Conservation (phyloP, 352 stramenopile genomes). For the Phytophthora lateralis region DNA sequence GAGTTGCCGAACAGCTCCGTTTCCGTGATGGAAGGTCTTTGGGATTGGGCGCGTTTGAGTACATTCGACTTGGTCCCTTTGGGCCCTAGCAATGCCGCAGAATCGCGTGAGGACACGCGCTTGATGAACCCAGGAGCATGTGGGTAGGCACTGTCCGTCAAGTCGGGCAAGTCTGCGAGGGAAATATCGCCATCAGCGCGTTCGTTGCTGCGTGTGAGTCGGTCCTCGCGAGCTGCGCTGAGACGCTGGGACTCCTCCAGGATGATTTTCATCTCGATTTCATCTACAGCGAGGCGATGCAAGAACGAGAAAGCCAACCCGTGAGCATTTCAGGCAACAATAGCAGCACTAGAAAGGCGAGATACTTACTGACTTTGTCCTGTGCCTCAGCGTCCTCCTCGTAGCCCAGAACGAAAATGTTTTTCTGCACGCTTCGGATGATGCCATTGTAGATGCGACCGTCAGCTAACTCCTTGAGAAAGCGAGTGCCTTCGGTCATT, state of each 20-base stretch:
- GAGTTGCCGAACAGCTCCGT: slow-evolving; percentile 13
- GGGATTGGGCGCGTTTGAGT: slow-evolving; percentile 48
- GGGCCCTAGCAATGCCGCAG: slow-evolving; percentile 6
- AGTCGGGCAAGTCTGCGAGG: slow-evolving; percentile 57
- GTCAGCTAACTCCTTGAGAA: slow-evolving; percentile 76
- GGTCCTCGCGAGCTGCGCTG: slow-evolving; percentile 40
- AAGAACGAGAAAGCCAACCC: background rate
- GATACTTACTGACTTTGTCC: slow-evolving; percentile 69
- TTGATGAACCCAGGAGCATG: slow-evolving; percentile 37
- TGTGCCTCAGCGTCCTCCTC: slow-evolving; percentile 60
- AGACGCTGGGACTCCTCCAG: slow-evolving; percentile 67
- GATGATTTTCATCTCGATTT: slow-evolving; percentile 84
- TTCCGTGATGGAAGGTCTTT: slow-evolving; percentile 26
- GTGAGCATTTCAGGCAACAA: background rate
- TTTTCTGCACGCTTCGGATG: slow-evolving; percentile 50
- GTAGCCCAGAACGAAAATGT: slow-evolving; percentile 63
- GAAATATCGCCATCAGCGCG: slow-evolving; percentile 56
- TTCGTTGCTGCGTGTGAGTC: slow-evolving; percentile 7
- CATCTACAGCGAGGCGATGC: slow-evolving; percentile 32
- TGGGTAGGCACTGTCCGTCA: slow-evolving; percentile 26
- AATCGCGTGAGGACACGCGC: slow-evolving; percentile 45
- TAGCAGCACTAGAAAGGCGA: background rate
- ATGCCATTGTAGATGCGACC: slow-evolving; percentile 71
- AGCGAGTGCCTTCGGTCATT: slow-evolving; percentile 63
- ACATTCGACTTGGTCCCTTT: slow-evolving; percentile 24